Evolutionary conservation across 148 eudicot genomes (phyloP), one percentile per base, ranked within the genome.

Genomic region (Selenicereus undatus): DNA sequence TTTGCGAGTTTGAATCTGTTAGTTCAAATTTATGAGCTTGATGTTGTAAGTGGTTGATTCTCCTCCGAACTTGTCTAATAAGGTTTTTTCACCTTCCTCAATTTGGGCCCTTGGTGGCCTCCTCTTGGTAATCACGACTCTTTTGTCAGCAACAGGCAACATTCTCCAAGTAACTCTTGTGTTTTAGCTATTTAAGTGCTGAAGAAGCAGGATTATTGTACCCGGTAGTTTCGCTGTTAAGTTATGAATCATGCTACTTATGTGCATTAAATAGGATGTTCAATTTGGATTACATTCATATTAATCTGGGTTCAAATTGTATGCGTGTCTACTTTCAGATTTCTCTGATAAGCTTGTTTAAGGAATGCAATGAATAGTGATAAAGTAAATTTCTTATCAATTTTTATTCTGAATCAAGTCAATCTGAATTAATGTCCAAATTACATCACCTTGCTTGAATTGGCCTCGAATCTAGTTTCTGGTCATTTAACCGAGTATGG

Each of bases 71-170:
- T n/a, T n/a, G n/a, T n/a, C n/a, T n/a, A n/a, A n/a, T n/a, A n/a
- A n/a, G n/a, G n/a, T 82, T 78, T 73, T 81, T 74, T 80, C 86
- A 0, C 65, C 72, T 11, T 75, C 85, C 24, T 83, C 89, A 27
- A 83, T 79, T 35, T 91, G 94, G 92, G 73, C 85, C 26, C 85
- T 91, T 83, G 94, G 94, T 12, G 90, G 90, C 62, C 65, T 85
- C 72, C 84, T 86, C 45, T 82, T 91, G 77, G 78, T 69, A 58
- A 30, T 90, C 75, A 83, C 87, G 43, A 36, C 82, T 81, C 50
- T 91, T 66, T 76, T 82, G 9, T 85, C 86, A 10, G 83, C 94
- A 69, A 75, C 75, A 68, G 83, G 90, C 88, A 88, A 83, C 62
- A 86, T 91, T 78, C 84, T 85, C 79, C 92, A 88, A 89, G 94